These are phyloP conservation scores for Pinus albicaulis DNA, from an alignment of 75 land plant species.

Conservation along the genomic window DNA sequence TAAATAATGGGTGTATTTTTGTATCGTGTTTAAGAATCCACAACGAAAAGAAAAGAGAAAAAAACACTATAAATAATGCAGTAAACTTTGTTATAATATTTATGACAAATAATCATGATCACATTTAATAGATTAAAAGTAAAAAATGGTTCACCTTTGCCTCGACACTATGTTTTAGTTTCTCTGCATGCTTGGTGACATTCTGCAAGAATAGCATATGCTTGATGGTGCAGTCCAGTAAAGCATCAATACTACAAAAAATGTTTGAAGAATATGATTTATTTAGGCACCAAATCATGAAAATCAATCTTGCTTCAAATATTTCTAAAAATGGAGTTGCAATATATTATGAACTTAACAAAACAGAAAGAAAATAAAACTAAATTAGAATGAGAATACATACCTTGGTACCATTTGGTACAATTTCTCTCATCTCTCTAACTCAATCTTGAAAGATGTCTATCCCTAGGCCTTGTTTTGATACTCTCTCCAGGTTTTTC, in stretches of 20 bases:
- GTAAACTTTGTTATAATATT: background rate
- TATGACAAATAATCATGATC: background rate
- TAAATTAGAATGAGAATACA: background rate
- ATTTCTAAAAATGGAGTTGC: background rate
- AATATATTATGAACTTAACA: background rate
- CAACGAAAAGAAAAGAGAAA: background rate
- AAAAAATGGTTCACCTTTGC: slow-evolving; percentile 40
- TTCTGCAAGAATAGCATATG: slow-evolving; percentile 91
- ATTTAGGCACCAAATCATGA: background rate
- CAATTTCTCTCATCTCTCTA: slow-evolving; percentile 75
- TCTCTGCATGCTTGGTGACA: slow-evolving; percentile 82
- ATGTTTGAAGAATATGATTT: slow-evolving; percentile 10
- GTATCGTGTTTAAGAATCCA: background rate
- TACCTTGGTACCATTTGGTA: slow-evolving; percentile 89
- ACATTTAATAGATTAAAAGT: background rate
- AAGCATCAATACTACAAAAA: slow-evolving; percentile 90
- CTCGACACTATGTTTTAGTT: slow-evolving; percentile 60
- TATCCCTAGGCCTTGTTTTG: slow-evolving; percentile 84
- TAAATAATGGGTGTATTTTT: background rate
- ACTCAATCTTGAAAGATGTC: slow-evolving; percentile 87
- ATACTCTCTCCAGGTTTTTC: slow-evolving; percentile 77
- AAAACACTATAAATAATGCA: background rate
- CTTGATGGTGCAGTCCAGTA: slow-evolving; percentile 80
- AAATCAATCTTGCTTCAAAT: slow-evolving; percentile 14
- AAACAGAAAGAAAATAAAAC: background rate